phyloP scores from a whole-genome alignment of 129 eudicot genomes.

The Centrapalus pauciflorus region DNA sequence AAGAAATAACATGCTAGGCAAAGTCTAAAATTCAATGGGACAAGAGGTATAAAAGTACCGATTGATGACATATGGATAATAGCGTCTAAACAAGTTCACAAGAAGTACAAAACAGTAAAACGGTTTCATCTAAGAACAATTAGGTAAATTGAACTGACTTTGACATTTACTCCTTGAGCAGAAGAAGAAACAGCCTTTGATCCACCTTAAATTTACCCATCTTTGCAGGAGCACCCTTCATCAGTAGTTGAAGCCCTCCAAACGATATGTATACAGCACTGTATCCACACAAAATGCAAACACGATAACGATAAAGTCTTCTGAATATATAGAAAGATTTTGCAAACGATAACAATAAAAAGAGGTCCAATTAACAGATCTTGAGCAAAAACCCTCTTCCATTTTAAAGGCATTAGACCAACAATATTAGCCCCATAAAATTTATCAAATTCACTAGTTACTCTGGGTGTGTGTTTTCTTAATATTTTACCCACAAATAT shows the following conservation, averaged over 20 bases:
- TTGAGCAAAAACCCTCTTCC: no score
- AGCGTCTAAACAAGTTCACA: neutral
- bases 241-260: conserved; percentile 78
- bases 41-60: no score
- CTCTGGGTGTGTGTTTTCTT: no score
- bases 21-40: neutral
- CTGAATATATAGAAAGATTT: no score
- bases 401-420: no score
- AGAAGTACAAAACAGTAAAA: neutral
- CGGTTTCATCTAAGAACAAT: neutral
- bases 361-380: no score
- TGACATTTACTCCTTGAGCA: conserved; percentile 44
- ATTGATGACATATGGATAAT: neutral
- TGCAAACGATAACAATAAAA: no score
- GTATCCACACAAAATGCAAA: conserved; percentile 11
- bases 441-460: no score
- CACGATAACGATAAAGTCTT: no score
- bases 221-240: conserved; percentile 52
- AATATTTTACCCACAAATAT: no score
- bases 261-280: conserved; percentile 67
- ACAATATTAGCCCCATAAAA: no score
- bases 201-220: conserved; percentile 68
- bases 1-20: no score
- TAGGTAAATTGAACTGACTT: neutral
- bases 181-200: conserved; percentile 66